Evolutionary conservation across 2,329 filamentous ascomycete genomes (phyloP).

Genomic region (Microascus cirrosus): DNA sequence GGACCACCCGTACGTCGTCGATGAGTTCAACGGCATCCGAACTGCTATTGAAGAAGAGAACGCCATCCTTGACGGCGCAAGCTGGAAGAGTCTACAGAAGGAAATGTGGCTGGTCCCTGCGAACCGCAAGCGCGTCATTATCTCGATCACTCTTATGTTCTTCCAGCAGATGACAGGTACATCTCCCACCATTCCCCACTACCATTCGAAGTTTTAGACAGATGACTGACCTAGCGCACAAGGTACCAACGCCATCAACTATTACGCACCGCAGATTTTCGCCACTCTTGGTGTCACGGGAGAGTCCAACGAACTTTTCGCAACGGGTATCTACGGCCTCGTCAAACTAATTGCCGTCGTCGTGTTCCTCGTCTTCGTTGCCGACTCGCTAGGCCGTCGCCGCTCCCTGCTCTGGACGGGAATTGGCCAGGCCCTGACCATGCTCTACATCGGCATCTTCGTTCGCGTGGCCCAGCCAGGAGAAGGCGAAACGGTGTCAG

Average conservation of each 20-base stretch:
- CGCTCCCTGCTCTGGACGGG: conserved; percentile 51
- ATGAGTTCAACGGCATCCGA: conserved; percentile 50
- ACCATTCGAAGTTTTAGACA: background rate
- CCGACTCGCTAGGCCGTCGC: conserved; percentile 57
- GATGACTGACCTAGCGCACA: background rate
- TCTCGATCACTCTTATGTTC: conserved; percentile 50
- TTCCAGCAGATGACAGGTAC: conserved; percentile 63
- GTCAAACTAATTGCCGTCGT: conserved; percentile 57
- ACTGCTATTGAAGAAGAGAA: conserved; percentile 52
- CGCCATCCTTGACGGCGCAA: conserved; percentile 40
- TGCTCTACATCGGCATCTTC: conserved; percentile 64
- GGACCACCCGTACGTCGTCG: conserved; percentile 41
- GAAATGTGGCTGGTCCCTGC: conserved; percentile 51
- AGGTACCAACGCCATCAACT: conserved; percentile 25
- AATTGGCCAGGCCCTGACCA: conserved; percentile 46
- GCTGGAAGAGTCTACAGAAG: conserved; percentile 36
- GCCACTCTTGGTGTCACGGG: conserved; percentile 47
- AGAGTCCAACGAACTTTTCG: conserved; percentile 52
- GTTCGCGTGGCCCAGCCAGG: conserved; percentile 50
- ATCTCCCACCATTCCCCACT: no score
- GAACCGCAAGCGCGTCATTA: conserved; percentile 52
- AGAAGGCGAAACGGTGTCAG: conserved; percentile 39
- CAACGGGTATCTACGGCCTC: conserved; percentile 63
- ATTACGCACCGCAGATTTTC: conserved; percentile 63
- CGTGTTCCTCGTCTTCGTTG: conserved; percentile 54